Conservation (phyloP, 106 monocot species). For the Cymbidium sinense region DNA sequence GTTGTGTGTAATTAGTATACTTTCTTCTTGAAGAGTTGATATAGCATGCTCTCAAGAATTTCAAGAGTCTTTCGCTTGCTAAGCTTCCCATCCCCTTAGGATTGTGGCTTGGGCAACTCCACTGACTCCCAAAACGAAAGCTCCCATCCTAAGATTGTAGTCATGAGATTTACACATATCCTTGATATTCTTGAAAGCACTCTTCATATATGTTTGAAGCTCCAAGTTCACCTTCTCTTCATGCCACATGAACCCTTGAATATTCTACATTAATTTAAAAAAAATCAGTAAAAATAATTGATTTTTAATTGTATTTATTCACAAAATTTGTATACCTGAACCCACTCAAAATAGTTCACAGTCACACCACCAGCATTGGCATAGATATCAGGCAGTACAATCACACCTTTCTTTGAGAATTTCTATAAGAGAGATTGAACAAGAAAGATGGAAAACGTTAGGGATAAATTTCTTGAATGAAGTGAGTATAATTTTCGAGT, state of each 20-base stretch:
- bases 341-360: conserved; percentile 97
- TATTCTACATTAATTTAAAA: conserved; percentile 51
- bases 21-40: too few species aligned
- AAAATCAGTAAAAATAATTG: not conserved
- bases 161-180: conserved; percentile 68
- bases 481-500: not conserved
- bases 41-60: too few species aligned
- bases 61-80: too few species aligned
- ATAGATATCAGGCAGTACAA: conserved; percentile 84
- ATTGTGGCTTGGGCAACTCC: conserved; percentile 73
- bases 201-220: conserved; percentile 72
- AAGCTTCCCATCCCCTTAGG: conserved; percentile 87
- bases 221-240: conserved; percentile 83
- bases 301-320: not conserved
- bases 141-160: conserved; percentile 94
- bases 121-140: conserved; percentile 78
- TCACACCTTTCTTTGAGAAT: conserved; percentile 72
- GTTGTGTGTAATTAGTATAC: too few species aligned
- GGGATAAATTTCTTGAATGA: not conserved
- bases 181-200: conserved; percentile 65
- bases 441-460: too few species aligned
- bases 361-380: conserved; percentile 86
- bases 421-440: conserved; percentile 33
- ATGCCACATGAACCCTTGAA: conserved; percentile 98
- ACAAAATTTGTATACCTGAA: too few species aligned